phyloP scores from a whole-genome alignment of 768 basidiomycete genomes.

The Leccinum rimulosum region DNA sequence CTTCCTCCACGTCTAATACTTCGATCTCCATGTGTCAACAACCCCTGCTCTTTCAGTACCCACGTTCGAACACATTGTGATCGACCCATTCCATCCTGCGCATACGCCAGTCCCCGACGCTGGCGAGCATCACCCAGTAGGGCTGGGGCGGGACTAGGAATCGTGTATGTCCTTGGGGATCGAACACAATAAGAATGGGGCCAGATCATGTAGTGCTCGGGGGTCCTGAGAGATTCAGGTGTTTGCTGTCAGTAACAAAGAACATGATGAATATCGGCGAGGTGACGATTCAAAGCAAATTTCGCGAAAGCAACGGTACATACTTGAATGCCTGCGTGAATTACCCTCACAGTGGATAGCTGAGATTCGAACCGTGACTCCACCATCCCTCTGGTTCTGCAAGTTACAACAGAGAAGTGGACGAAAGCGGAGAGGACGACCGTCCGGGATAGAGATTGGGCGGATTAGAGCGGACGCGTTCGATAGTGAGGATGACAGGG shows the following conservation, averaged over 20 bases:
- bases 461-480: constrained; percentile 18
- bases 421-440: constrained; percentile 4
- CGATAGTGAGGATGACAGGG: constrained; percentile 28
- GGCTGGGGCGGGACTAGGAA: too few species aligned
- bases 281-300: too few species aligned
- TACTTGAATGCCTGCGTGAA: too few species aligned
- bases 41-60: constrained; percentile 86
- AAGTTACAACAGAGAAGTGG: constrained; percentile 2
- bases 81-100: constrained; percentile 97
- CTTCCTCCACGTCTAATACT: constrained; percentile 64
- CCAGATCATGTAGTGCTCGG: too few species aligned
- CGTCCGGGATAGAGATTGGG: background rate
- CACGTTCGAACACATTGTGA: constrained; percentile 83
- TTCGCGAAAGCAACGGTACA: too few species aligned
- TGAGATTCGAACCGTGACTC: too few species aligned
- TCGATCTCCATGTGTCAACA: constrained; percentile 71
- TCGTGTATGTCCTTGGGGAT: too few species aligned
- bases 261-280: too few species aligned
- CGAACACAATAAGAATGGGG: too few species aligned
- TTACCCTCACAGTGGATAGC: too few species aligned
- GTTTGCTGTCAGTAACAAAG: too few species aligned
- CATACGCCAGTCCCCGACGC: constrained; percentile 85
- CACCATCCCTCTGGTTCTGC: background rate
- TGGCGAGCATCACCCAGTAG: constrained; percentile 66
- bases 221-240: too few species aligned